These are phyloP conservation scores for Hortaea sp. DNA, from an alignment of 2,329 filamentous ascomycete species.

Conservation along the genomic window DNA sequence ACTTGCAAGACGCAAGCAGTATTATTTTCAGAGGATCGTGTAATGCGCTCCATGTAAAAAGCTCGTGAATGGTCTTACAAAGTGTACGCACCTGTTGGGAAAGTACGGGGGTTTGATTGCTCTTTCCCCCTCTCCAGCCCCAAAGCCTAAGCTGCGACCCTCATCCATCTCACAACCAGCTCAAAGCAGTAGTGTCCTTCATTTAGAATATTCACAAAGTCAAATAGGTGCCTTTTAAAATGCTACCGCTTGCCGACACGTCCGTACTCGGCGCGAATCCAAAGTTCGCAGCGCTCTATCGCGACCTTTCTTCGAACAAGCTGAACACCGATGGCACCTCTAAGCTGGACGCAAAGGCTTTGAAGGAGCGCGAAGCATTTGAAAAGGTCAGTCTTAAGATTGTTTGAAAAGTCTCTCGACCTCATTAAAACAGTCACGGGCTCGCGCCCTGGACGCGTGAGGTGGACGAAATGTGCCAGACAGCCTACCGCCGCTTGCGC, in stretches of 20 bases:
- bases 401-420: neutral
- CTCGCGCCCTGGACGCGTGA: neutral
- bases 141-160: too few relatives aligned
- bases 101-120: too few relatives aligned
- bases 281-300: conserved; percentile 35
- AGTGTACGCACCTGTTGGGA: too few relatives aligned
- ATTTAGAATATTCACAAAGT: too few relatives aligned
- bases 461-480: neutral
- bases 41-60: too few relatives aligned
- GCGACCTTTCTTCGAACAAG: conserved; percentile 33
- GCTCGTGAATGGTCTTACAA: too few relatives aligned
- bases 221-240: conserved; percentile 8
- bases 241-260: conserved; percentile 34
- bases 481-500: too few relatives aligned
- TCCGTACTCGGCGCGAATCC: conserved; percentile 30
- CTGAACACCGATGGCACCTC: conserved; percentile 36
- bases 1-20: too few relatives aligned
- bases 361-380: conserved; percentile 32
- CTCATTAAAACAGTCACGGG: neutral
- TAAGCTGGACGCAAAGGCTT: conserved; percentile 29
- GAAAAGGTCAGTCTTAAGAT: conserved; percentile 21
- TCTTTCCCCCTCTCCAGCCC: too few relatives aligned
- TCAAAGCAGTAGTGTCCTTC: too few relatives aligned
- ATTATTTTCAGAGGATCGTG: too few relatives aligned
- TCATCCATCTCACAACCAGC: too few relatives aligned